Base-by-base conservation (phyloP, 2,329 filamentous ascomycete species). In the Botrytis galanthina region DNA sequence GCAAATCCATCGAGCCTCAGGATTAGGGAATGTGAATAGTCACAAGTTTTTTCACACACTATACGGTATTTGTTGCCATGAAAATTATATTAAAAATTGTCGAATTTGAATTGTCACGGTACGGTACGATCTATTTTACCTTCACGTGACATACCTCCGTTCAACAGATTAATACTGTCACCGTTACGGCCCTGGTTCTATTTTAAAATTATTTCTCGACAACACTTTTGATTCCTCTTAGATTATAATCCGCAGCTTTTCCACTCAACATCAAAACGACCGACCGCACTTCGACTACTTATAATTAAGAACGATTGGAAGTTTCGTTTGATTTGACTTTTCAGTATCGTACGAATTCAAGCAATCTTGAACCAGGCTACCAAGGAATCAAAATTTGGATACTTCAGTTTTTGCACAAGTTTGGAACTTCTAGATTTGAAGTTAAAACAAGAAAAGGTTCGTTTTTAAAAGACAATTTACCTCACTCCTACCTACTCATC, bases 191-290 rank as follows among this genome's bases (percentile, higher is more conserved):
- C n/a, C 5, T 6, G 5, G 14, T 3, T 57, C 3, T 18, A 18
- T 29, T 8, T 8, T 9, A 3, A 4, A 18, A 4, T 29, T 18
- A 3, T 3, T 29, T 29, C 26, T 7, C 3, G 6, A 57, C 6
- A 3, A 16, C 14, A 57, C n/a, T 0, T 1, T 29, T 1, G 3
- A 57, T 16, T 29, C 2, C 1, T 54, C 7, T 6, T 16, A n/a
- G 26, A 51, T 51, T 14, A 48, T 16, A 16, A 54, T 16, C 51
- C 14, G 8, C 12, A 16, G 26, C 4, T 16, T 54, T 16, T 8
- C 0, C 3, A 29, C n/a, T 57, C 51, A 29, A 57, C 14, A 18
- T 29, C 51, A 57, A 29, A 9, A 57, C 1, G 2, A 57, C 7
- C 9, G 16, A 18, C 14, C 18, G 0, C 14, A 29, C n/a, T 57